Conservation (phyloP, 2,329 filamentous ascomycete species). For the Ophiostoma fasciatum region DNA sequence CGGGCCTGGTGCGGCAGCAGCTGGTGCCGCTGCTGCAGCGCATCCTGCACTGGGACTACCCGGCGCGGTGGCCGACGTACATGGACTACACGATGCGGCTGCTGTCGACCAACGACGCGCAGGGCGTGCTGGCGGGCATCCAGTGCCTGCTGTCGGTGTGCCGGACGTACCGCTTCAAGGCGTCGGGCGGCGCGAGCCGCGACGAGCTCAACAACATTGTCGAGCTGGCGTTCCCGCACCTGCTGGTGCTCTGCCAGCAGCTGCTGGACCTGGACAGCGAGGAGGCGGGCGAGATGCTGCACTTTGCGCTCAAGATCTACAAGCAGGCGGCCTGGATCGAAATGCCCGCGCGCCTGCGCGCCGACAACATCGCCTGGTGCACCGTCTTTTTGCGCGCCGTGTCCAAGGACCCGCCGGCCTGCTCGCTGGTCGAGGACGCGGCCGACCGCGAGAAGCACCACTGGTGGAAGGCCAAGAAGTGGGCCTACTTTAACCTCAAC, state of each 20-base stretch:
- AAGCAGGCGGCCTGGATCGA: slow-evolving; percentile 98
- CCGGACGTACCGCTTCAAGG: slow-evolving; percentile 88
- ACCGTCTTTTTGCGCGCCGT: slow-evolving; percentile 86
- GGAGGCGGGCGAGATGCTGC: slow-evolving; percentile 93
- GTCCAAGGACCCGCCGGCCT: slow-evolving; percentile 66
- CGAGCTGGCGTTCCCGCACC: slow-evolving; percentile 73
- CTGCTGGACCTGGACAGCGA: slow-evolving; percentile 81
- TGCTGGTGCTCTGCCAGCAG: slow-evolving; percentile 75
- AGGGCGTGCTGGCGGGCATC: slow-evolving; percentile 79
- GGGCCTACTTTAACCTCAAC: slow-evolving; percentile 97
- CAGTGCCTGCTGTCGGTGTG: slow-evolving; percentile 92
- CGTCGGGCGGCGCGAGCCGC: slow-evolving; percentile 57
- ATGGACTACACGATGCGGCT: slow-evolving; percentile 85
- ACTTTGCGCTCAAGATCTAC: slow-evolving; percentile 88
- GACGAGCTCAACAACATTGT: slow-evolving; percentile 91
- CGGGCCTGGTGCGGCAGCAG: slow-evolving; percentile 74
- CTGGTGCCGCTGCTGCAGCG: slow-evolving; percentile 90
- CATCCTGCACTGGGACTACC: slow-evolving; percentile 92
- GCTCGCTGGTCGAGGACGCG: slow-evolving; percentile 61
- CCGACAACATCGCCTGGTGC: slow-evolving; percentile 87
- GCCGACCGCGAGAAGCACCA: slow-evolving; percentile 85
- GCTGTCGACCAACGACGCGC: slow-evolving; percentile 70
- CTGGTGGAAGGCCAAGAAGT: slow-evolving; percentile 99
- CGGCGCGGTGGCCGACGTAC: slow-evolving; percentile 84
- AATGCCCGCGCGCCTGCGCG: slow-evolving; percentile 59